A percentile compares a stretch with the other conserved stretches of the same genome.
phyloP scores from a whole-genome alignment of 139 green algal genomes.

The Tetradesmus obliquus region DNA sequence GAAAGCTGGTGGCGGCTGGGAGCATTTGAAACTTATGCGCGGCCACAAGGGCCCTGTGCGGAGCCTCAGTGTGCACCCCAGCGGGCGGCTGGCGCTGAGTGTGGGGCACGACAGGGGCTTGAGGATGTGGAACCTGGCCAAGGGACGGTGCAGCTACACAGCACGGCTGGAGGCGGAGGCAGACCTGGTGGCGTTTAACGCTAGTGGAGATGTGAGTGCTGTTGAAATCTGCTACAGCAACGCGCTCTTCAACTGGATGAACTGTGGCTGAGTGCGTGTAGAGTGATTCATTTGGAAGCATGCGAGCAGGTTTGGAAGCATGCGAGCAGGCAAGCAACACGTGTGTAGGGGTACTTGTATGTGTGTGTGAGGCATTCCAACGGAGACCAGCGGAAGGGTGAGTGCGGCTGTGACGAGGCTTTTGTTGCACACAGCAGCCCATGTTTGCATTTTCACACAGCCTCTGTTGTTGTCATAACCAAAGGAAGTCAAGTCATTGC shows the following conservation, averaged over 20 bases:
- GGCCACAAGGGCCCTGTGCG: constrained; percentile 72
- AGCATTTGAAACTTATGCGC: constrained; percentile 80
- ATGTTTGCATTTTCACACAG: background rate
- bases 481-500: background rate
- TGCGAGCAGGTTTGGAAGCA: too few species aligned
- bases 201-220: constrained; percentile 41
- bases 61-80: constrained; percentile 77
- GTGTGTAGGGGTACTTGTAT: background rate
- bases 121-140: constrained; percentile 90
- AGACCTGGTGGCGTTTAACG: constrained; percentile 63
- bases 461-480: background rate
- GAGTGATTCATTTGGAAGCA: too few species aligned
- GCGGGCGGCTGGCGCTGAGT: constrained; percentile 81
- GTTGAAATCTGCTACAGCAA: background rate
- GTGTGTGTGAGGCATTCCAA: too few species aligned
- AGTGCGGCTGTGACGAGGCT: too few species aligned
- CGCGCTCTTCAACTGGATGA: background rate
- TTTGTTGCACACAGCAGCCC: background rate
- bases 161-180: constrained; percentile 66
- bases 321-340: too few species aligned
- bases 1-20: constrained; percentile 75
- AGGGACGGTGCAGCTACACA: constrained; percentile 71
- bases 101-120: constrained; percentile 59
- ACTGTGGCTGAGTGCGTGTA: background rate
- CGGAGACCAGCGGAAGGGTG: too few species aligned